Conservation (phyloP, 148 eudicot genomes). For the Hydrangea macrophylla region DNA sequence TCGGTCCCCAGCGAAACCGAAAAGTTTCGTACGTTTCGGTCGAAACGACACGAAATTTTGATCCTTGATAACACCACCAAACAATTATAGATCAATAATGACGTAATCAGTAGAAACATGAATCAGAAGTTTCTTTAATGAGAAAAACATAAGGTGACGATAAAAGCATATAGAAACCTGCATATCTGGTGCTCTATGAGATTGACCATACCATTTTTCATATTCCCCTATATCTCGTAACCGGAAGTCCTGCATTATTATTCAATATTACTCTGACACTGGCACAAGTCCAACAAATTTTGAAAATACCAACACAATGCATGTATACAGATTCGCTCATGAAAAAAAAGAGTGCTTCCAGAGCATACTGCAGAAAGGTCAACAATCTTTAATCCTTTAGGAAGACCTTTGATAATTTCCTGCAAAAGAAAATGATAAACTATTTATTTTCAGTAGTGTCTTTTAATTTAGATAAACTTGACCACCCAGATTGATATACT, state of each 20-base stretch:
- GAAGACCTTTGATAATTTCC: conserved; percentile 90
- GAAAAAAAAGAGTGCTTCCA: neutral
- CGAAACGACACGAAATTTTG: too few relatives aligned
- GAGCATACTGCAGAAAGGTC: conserved; percentile 91
- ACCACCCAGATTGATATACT: neutral
- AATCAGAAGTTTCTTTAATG: neutral
- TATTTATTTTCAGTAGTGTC: too few relatives aligned
- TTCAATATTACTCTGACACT: conserved; percentile 9
- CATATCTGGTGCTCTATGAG: conserved; percentile 75
- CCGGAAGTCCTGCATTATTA: conserved; percentile 73
- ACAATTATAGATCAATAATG: too few relatives aligned
- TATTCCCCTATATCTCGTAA: conserved; percentile 65
- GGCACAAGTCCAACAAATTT: neutral
- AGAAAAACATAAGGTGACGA: neutral
- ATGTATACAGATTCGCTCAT: neutral
- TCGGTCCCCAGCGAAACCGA: too few relatives aligned
- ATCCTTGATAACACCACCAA: too few relatives aligned
- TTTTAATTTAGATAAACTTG: neutral
- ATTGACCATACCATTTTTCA: conserved; percentile 96
- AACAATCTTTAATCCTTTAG: conserved; percentile 69
- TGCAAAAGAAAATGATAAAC: too few relatives aligned
- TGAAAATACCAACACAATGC: neutral
- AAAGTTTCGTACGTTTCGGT: too few relatives aligned
- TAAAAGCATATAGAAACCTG: conserved; percentile 46
- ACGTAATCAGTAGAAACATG: neutral